A percentile compares a stretch with the other conserved stretches of the same genome.
phyloP scores from a whole-genome alignment of 768 basidiomycete species.

The Tricholoma flavovirens region DNA sequence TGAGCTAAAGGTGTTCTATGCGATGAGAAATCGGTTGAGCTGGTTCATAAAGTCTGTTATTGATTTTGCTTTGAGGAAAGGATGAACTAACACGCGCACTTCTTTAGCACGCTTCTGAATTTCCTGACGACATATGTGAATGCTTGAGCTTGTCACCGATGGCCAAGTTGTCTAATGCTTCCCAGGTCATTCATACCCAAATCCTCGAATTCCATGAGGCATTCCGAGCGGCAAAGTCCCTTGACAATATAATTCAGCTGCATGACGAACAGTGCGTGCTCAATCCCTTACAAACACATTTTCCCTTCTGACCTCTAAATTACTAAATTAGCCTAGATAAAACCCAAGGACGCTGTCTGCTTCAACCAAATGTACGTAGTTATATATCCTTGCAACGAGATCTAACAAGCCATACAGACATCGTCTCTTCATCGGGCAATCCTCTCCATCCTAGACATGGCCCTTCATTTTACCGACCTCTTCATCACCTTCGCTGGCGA shows the following conservation, averaged over 20 bases:
- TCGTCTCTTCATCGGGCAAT: conserved; percentile 60
- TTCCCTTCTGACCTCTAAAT: conserved; percentile 1
- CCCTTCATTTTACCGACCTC: conserved; percentile 60
- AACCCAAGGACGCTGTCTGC: conserved; percentile 56
- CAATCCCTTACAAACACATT: neutral
- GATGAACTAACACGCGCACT: neutral
- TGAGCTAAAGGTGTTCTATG: conserved; percentile 68
- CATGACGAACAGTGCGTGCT: conserved; percentile 65
- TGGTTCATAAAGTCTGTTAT: conserved; percentile 81
- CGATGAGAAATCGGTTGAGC: conserved; percentile 67
- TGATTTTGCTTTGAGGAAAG: neutral
- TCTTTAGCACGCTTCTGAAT: conserved; percentile 33
- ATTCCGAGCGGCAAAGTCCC: conserved; percentile 48
- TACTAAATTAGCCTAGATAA: conserved; percentile 51
- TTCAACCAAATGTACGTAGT: conserved; percentile 49
- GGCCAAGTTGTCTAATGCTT: neutral
- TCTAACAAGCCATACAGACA: conserved; percentile 38
- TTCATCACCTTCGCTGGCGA: conserved; percentile 59
- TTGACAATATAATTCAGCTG: conserved; percentile 70
- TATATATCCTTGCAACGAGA: neutral
- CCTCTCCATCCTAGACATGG: conserved; percentile 67
- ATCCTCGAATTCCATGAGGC: conserved; percentile 52
- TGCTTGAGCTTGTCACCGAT: neutral
- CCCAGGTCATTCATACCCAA: conserved; percentile 64
- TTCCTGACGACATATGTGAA: conserved; percentile 69